Conservation (phyloP, 2,329 filamentous ascomycete genomes). For the Calonectria leucothoes region DNA sequence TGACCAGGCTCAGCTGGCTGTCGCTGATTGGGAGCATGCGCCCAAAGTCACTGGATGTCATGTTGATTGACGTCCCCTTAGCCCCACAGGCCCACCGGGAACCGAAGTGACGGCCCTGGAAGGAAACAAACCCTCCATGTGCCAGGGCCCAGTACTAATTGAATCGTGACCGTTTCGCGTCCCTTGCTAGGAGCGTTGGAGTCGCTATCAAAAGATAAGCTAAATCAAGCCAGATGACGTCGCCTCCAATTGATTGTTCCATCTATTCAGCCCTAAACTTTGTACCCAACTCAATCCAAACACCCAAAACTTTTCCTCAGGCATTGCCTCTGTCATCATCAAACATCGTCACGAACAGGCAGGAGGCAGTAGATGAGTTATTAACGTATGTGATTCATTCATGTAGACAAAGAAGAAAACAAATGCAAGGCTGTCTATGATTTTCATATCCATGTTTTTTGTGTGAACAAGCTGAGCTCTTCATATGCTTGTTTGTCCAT, state of each 20-base stretch:
- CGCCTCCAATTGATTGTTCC: not conserved
- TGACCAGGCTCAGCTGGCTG: not conserved
- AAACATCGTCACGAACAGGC: not conserved
- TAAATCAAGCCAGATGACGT: not conserved
- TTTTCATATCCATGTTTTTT: conserved; percentile 14
- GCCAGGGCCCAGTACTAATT: not conserved
- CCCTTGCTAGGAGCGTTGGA: conserved; percentile 17
- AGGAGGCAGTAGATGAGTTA: not conserved
- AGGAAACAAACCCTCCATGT: conserved; percentile 1
- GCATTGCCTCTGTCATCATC: not conserved
- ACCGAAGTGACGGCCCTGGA: not conserved
- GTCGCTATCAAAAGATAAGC: not conserved
- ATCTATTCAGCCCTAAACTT: not conserved
- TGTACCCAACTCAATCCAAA: not conserved
- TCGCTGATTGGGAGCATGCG: not conserved
- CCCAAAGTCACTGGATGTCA: conserved; percentile 39
- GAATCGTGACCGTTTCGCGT: conserved; percentile 18
- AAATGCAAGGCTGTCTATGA: conserved; percentile 14
- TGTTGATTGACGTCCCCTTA: conserved; percentile 28
- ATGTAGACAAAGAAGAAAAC: not conserved
- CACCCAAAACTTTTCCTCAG: not conserved
- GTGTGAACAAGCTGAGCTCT: conserved; percentile 21
- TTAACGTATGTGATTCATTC: not conserved
- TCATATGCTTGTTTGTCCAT: conserved; percentile 20
- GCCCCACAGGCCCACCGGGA: conserved; percentile 20